Conservation (phyloP, 2,329 filamentous ascomycete species). For the Esteya vermicola region DNA sequence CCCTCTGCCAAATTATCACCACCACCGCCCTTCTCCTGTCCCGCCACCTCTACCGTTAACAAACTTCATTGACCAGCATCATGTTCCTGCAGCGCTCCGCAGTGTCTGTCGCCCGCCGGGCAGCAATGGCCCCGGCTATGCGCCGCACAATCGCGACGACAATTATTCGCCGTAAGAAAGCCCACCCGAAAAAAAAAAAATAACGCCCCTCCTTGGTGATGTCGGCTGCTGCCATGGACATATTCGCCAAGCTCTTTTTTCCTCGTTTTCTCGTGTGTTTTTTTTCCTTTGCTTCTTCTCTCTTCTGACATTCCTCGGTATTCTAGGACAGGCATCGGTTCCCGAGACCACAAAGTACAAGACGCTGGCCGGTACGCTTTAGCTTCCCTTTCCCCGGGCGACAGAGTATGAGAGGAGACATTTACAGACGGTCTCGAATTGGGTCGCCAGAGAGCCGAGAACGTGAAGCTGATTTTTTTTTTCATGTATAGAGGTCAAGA, state of each 20-base stretch:
- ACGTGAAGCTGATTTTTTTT: conserved; percentile 9
- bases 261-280: too few species aligned
- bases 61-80: conserved; percentile 15
- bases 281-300: background rate
- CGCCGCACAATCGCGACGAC: conserved; percentile 47
- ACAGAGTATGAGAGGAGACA: background rate
- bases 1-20: conserved; percentile 2
- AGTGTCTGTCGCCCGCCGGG: conserved; percentile 45
- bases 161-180: conserved; percentile 46
- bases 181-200: too few species aligned
- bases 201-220: background rate
- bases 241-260: background rate
- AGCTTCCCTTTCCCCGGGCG: background rate
- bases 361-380: conserved; percentile 29
- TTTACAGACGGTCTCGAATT: too few species aligned
- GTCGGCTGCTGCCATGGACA: too few species aligned
- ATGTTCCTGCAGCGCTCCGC: conserved; percentile 55
- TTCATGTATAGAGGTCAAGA: conserved; percentile 64
- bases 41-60: background rate
- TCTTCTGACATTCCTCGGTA: background rate
- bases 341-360: conserved; percentile 21
- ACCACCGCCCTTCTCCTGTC: background rate
- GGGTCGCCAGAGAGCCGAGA: background rate
- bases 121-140: conserved; percentile 35
- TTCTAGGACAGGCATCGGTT: conserved; percentile 3